These are phyloP conservation scores for Trypanosoma conorhini DNA, from an alignment of 208 protist species.

Conservation along the genomic window DNA sequence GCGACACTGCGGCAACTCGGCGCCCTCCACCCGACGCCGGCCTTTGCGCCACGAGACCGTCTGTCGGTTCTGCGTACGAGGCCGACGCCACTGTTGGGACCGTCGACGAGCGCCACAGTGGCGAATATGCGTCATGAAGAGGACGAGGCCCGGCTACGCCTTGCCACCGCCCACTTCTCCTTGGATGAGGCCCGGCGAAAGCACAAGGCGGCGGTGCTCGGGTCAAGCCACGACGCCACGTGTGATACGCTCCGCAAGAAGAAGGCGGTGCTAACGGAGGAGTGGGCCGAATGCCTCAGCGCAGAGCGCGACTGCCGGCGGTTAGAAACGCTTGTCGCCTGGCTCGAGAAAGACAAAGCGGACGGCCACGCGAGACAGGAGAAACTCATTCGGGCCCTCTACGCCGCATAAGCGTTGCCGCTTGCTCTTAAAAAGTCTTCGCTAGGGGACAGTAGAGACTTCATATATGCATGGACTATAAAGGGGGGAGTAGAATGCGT, in stretches of 20 bases:
- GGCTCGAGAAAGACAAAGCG: conserved; percentile 33
- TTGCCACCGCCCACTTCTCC: conserved; percentile 26
- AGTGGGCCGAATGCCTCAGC: conserved; percentile 33
- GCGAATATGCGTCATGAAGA: conserved; percentile 24
- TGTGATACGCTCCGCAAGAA: conserved; percentile 21
- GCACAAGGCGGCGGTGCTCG: conserved; percentile 10
- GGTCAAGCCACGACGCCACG: background rate
- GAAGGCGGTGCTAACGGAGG: conserved; percentile 34
- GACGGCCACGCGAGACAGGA: conserved; percentile 22
- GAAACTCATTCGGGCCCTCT: conserved; percentile 20
- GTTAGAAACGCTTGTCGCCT: conserved; percentile 40
- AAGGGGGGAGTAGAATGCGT: background rate
- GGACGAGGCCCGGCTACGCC: conserved; percentile 22
- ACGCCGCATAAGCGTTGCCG: conserved; percentile 7
- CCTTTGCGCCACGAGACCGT: conserved; percentile 13
- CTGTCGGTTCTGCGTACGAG: conserved; percentile 19
- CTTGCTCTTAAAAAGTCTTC: conserved; percentile 2
- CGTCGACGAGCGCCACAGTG: background rate
- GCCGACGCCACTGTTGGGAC: background rate
- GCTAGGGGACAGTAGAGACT: background rate
- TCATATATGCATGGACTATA: background rate
- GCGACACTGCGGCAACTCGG: conserved; percentile 16
- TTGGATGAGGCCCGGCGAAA: conserved; percentile 30
- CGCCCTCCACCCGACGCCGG: conserved; percentile 5
- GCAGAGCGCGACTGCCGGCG: conserved; percentile 51